Base-by-base conservation (phyloP, 2,329 filamentous ascomycete genomes). In the Sarocladium strictum region DNA sequence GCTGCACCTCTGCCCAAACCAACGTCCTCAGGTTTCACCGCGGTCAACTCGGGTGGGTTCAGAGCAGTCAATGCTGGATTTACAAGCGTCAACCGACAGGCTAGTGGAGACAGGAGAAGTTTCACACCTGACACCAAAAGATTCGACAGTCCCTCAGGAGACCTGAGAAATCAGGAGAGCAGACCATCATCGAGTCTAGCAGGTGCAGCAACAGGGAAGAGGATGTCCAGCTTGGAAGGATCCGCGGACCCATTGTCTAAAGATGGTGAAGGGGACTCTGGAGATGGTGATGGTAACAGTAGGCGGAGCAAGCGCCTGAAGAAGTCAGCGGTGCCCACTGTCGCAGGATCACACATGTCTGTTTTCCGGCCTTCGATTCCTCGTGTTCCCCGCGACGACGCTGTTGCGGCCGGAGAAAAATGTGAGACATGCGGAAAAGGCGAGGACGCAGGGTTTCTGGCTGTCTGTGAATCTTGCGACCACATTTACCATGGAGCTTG, bases 261-360 rank as follows among this genome's bases (percentile, higher is more conserved):
- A 57, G 80, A 83, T 19, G 67, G 64, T 10, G 72, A 72, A 3
- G 65, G 65, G 11, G 76, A 78, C 41, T 77, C 74, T 32, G 81
- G 82, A 10, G 86, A 90, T 53, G 70, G 69, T 1, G 87, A 90
- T 51, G 76, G 75, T 60, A 81, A 81, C 58, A 90, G 87, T 59
- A 83, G 94, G 58, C 85, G 93, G 56, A 97, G 92, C 70, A 99
- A 99, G 74, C 85, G 94, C 41, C 77, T 96, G 12, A 96, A 94
- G 70, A 96, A 95, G 56, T 64, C 84, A 70, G 75, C 77, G 41
- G 81, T 86, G 33, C 90, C 93, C 41, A 96, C 90, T 32, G 90
- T 99, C 61, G 91, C 91, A 60, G 94, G 94, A 54, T 97, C 93
- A 53, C 91, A 97, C 72, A 97, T 97, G 91, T 94, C 90, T 58